These are phyloP conservation scores for Dictyostelium brefeldianum DNA, from an alignment of 78 protist species.

Conservation along the genomic window DNA sequence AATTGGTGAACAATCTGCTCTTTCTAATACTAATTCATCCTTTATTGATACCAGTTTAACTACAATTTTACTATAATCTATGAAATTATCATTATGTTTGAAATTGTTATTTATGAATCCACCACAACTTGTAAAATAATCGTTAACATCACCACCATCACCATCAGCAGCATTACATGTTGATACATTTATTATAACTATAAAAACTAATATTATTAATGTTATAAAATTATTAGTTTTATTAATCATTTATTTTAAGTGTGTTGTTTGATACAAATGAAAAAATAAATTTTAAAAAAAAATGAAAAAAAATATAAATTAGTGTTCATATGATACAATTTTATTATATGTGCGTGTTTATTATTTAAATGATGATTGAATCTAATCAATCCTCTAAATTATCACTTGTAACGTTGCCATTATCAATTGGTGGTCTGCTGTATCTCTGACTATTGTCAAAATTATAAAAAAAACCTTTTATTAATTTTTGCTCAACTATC, in stretches of 20 bases:
- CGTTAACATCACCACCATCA: too few species aligned
- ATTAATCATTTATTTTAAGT: too few species aligned
- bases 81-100: neutral
- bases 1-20: conserved; percentile 40
- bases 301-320: neutral
- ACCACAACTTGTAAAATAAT: neutral
- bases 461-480: too few species aligned
- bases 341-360: too few species aligned
- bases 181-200: too few species aligned
- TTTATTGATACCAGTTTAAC: neutral
- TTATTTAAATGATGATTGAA: conserved; percentile 4
- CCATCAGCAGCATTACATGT: neutral
- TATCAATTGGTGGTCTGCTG: conserved; percentile 18
- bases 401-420: conserved; percentile 8
- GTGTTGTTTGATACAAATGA: too few species aligned
- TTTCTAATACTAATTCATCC: neutral
- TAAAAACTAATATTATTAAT: too few species aligned
- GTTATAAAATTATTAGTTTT: too few species aligned
- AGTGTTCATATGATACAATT: too few species aligned
- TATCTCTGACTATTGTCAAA: neutral
- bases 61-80: neutral
- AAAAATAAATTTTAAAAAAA: too few species aligned
- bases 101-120: neutral
- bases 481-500: too few species aligned
- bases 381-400: conserved; percentile 66